Conservation (phyloP, 306 rosid species). For the Trifolium dubium region DNA sequence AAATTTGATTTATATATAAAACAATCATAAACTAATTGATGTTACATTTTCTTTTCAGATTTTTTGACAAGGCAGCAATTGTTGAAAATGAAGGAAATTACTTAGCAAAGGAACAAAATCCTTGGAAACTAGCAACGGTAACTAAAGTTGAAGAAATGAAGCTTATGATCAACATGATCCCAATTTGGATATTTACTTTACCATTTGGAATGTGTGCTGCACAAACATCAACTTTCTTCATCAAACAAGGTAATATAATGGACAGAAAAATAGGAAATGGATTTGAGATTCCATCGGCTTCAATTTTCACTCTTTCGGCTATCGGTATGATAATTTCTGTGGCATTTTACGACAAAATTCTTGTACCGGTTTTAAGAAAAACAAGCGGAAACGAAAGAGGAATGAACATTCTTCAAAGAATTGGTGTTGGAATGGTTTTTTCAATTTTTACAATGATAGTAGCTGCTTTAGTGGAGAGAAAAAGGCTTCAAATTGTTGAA, state of each 20-base stretch:
- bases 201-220: conserved; percentile 78
- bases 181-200: conserved; percentile 77
- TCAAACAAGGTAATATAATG: conserved; percentile 52
- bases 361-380: conserved; percentile 63
- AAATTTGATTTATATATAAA: too few relatives aligned
- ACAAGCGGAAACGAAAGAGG: conserved; percentile 83
- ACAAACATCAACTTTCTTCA: conserved; percentile 49
- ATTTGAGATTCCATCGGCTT: conserved; percentile 77
- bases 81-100: conserved; percentile 34
- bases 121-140: conserved; percentile 75
- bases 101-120: background rate
- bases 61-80: conserved; percentile 94
- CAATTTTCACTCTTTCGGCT: conserved; percentile 66
- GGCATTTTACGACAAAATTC: conserved; percentile 65
- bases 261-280: conserved; percentile 50
- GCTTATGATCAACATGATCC: conserved; percentile 81
- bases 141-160: conserved; percentile 88
- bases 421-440: conserved; percentile 82
- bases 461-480: conserved; percentile 71
- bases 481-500: conserved; percentile 52
- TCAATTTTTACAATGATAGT: conserved; percentile 58
- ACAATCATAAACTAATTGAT: conserved; percentile 9
- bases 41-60: conserved; percentile 48
- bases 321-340: conserved; percentile 74
- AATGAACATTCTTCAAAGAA: conserved; percentile 80